These are phyloP conservation scores for Ogataea pilisensis DNA, from an alignment of 805 yeast species.

Conservation along the genomic window DNA sequence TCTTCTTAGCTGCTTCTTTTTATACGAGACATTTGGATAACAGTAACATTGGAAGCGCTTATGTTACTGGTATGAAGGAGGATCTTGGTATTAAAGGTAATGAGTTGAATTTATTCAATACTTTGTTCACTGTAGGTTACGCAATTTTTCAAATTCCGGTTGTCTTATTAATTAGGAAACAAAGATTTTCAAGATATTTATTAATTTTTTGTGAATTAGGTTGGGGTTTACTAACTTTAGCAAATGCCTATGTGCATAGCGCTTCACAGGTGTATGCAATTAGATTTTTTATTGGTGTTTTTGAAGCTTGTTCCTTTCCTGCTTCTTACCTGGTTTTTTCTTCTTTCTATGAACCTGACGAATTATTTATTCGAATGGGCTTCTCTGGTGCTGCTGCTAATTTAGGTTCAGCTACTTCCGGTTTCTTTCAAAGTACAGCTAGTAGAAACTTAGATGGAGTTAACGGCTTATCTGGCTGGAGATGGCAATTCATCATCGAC, in stretches of 20 bases:
- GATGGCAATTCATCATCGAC: constrained; percentile 52
- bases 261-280: constrained; percentile 50
- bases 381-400: constrained; percentile 16
- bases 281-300: constrained; percentile 57
- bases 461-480: constrained; percentile 39
- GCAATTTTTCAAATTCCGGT: constrained; percentile 60
- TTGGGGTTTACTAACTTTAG: constrained; percentile 29
- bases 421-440: constrained; percentile 42
- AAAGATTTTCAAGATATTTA: constrained; percentile 44
- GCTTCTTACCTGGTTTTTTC: constrained; percentile 45
- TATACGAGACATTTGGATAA: constrained; percentile 58
- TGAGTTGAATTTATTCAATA: constrained; percentile 23
- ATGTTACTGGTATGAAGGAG: constrained; percentile 65
- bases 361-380: constrained; percentile 17
- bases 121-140: constrained; percentile 42
- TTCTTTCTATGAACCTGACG: constrained; percentile 11
- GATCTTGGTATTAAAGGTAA: constrained; percentile 27
- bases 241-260: constrained; percentile 37
- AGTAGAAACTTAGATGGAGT: constrained; percentile 24
- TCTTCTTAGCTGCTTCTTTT: constrained; percentile 33
- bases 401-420: constrained; percentile 53
- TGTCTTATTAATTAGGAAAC: constrained; percentile 42
- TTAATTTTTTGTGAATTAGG: constrained; percentile 54
- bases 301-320: constrained; percentile 62
- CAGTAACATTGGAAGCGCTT: constrained; percentile 52